Percentiles rank a stretch among this genome's conserved stretches.
Evolutionary conservation across 768 basidiomycete genomes (phyloP).

Genomic region (Panaeolus papilionaceus): DNA sequence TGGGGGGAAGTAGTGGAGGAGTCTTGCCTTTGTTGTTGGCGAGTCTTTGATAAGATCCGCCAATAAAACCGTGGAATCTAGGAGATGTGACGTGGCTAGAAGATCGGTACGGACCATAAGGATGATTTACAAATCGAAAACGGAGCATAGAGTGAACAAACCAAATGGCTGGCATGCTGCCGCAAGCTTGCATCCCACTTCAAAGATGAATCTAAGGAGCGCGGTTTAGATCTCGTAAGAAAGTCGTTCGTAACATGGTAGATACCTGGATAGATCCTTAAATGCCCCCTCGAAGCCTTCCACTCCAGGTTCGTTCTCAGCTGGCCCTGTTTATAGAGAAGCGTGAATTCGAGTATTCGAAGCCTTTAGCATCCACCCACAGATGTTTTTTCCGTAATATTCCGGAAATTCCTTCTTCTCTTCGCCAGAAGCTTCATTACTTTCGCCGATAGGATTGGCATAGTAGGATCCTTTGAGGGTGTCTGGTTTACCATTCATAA

Average conservation of each 20-base stretch:
- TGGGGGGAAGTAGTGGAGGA: constrained; percentile 96
- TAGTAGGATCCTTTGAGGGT: constrained; percentile 93
- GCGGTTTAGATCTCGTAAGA: constrained; percentile 9
- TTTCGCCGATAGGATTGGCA: constrained; percentile 81
- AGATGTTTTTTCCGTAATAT: constrained; percentile 90
- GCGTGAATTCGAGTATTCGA: background rate
- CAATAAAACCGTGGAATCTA: constrained; percentile 72
- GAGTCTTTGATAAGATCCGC: constrained; percentile 75
- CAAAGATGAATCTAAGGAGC: constrained; percentile 70
- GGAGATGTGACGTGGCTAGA: constrained; percentile 68
- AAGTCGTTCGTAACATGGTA: background rate
- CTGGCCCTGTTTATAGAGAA: constrained; percentile 58
- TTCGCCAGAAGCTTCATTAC: constrained; percentile 61
- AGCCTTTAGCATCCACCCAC: constrained; percentile 45
- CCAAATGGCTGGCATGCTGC: constrained; percentile 92
- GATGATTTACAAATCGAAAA: background rate
- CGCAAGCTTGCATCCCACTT: constrained; percentile 83
- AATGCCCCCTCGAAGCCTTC: constrained; percentile 88
- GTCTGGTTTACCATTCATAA: constrained; percentile 96
- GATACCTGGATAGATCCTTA: constrained; percentile 78
- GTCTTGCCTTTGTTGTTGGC: constrained; percentile 87
- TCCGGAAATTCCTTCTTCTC: constrained; percentile 71
- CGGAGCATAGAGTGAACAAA: constrained; percentile 34
- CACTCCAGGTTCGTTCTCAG: constrained; percentile 57
- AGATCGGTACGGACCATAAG: background rate